phyloP scores from a whole-genome alignment of 2,329 filamentous ascomycete genomes.

The Colletotrichum ledebouriae region DNA sequence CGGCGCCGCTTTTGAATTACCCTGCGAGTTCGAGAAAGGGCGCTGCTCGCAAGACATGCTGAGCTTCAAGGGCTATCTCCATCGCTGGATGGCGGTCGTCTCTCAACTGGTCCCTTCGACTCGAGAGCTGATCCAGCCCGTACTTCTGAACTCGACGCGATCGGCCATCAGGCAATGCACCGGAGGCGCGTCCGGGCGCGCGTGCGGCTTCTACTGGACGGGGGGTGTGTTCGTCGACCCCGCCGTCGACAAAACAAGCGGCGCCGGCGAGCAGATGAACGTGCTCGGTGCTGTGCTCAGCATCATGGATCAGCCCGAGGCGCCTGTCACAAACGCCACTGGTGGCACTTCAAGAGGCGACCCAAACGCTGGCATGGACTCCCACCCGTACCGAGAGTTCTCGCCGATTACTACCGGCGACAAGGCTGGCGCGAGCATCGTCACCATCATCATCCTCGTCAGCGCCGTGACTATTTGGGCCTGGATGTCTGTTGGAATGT shows the following conservation, averaged over 20 bases:
- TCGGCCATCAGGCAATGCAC: conserved; percentile 74
- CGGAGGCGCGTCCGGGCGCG: conserved; percentile 67
- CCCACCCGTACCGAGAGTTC: conserved; percentile 25
- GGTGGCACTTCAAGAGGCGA: conserved; percentile 67
- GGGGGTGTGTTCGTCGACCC: conserved; percentile 58
- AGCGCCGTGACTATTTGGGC: conserved; percentile 65
- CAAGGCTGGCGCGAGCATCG: conserved; percentile 75
- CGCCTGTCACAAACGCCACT: conserved; percentile 59
- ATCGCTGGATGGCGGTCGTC: conserved; percentile 73
- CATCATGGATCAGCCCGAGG: conserved; percentile 54
- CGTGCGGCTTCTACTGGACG: conserved; percentile 76
- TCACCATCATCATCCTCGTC: conserved; percentile 70
- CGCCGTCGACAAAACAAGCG: conserved; percentile 65
- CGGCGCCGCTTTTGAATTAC: conserved; percentile 71
- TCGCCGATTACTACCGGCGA: conserved; percentile 66
- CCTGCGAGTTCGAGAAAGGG: conserved; percentile 69
- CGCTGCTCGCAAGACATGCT: conserved; percentile 79
- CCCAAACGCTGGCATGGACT: conserved; percentile 42
- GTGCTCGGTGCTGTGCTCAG: conserved; percentile 68
- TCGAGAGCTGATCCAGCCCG: conserved; percentile 65
- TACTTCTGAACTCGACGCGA: conserved; percentile 68
- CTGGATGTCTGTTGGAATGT: conserved; percentile 53
- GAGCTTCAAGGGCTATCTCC: conserved; percentile 78
- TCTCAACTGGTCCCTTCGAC: conserved; percentile 73
- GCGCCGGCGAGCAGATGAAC: conserved; percentile 72